Evolutionary conservation across 2,329 filamentous ascomycete species (phyloP).

Genomic region (Tolypocladium ovalisporum): DNA sequence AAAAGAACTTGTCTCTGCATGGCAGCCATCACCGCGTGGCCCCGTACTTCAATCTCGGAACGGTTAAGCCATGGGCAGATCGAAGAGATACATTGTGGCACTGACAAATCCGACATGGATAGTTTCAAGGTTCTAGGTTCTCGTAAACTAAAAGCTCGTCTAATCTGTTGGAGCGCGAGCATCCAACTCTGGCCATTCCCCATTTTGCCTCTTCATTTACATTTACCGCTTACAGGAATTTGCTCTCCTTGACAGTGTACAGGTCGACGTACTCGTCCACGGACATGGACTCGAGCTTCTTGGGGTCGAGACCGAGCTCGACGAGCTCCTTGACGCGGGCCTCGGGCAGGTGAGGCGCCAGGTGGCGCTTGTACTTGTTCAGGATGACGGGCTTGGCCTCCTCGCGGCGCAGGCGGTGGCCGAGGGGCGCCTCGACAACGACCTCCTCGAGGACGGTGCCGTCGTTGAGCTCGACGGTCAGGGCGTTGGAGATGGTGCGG

Average conservation of each 20-base stretch:
- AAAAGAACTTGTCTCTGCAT: too few species aligned
- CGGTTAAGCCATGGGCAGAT: too few species aligned
- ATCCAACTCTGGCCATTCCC: background rate
- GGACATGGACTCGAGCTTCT: constrained; percentile 66
- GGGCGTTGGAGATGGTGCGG: constrained; percentile 93
- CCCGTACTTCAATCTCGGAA: too few species aligned
- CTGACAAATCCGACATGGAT: background rate
- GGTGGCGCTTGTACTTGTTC: constrained; percentile 88
- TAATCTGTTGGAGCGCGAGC: background rate
- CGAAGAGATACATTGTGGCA: background rate
- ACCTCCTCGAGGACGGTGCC: constrained; percentile 86
- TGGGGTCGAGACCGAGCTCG: constrained; percentile 63
- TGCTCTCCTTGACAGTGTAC: constrained; percentile 54
- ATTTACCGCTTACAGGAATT: constrained; percentile 29
- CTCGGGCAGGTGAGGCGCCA: constrained; percentile 71
- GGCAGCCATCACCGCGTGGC: too few species aligned
- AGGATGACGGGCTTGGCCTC: constrained; percentile 98
- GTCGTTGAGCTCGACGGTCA: constrained; percentile 91
- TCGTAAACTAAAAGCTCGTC: background rate
- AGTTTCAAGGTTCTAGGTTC: background rate
- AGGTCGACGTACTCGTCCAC: constrained; percentile 92
- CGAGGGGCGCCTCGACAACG: constrained; percentile 85
- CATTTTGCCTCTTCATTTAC: background rate
- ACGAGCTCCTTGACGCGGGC: constrained; percentile 73
- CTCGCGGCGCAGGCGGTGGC: constrained; percentile 80